Percentiles rank a stretch among this genome's conserved stretches.
These are phyloP conservation scores for Parastagonospora nodorum DNA, from an alignment of 2,329 filamentous ascomycete species.

Conservation along the genomic window DNA sequence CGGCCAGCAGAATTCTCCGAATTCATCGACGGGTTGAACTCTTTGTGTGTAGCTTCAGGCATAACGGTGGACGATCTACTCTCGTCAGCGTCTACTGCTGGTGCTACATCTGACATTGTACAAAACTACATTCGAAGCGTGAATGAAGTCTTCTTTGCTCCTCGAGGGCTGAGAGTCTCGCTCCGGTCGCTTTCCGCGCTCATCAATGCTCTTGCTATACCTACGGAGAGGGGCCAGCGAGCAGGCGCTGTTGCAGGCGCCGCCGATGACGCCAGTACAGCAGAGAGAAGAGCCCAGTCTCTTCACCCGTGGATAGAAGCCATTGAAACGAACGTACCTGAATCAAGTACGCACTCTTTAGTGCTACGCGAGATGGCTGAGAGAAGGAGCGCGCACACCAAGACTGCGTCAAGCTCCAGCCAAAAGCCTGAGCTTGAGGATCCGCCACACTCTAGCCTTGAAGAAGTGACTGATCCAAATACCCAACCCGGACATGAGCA, in stretches of 20 bases:
- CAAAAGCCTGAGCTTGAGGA: slow-evolving; percentile 15
- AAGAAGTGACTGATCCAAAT: slow-evolving; percentile 3
- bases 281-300: slow-evolving; percentile 25
- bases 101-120: slow-evolving; percentile 12
- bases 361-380: slow-evolving; percentile 24
- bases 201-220: slow-evolving; percentile 24
- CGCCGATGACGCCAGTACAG: slow-evolving; percentile 14
- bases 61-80: slow-evolving; percentile 13
- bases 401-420: not conserved
- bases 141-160: slow-evolving; percentile 42
- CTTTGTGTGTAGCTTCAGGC: slow-evolving; percentile 24
- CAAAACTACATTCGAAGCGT: slow-evolving; percentile 32
- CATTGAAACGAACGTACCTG: slow-evolving; percentile 28
- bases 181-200: slow-evolving; percentile 30
- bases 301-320: slow-evolving; percentile 38
- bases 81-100: not conserved
- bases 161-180: slow-evolving; percentile 33
- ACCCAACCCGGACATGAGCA: not conserved
- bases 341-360: slow-evolving; percentile 15
- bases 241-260: slow-evolving; percentile 24
- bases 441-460: slow-evolving; percentile 32
- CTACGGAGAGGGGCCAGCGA: slow-evolving; percentile 26
- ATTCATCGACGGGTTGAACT: slow-evolving; percentile 42
- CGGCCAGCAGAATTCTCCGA: slow-evolving; percentile 35
- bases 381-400: slow-evolving; percentile 3